Conservation (phyloP, 169 alveolate genomes). For the Plasmodium billcollinsi region DNA sequence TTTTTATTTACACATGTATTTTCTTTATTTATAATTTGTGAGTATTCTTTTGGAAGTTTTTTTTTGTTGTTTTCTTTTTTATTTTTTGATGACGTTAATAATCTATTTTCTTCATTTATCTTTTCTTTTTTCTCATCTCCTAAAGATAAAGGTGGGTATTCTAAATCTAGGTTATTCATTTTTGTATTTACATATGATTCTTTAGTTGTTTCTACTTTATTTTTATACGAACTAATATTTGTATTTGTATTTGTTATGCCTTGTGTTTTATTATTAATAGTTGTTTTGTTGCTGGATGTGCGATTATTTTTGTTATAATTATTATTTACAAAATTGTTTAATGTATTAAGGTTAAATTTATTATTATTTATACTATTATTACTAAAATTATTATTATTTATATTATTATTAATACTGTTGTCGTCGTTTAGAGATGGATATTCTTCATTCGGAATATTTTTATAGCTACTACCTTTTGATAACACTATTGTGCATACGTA, state of each 20-base stretch:
- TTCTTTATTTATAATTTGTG: not conserved
- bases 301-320: too few species aligned
- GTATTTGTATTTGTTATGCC: not conserved
- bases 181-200: slow-evolving; percentile 1
- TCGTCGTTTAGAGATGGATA: slow-evolving; percentile 21
- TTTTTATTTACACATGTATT: not conserved
- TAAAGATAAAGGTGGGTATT: slow-evolving; percentile 47
- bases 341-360: not conserved
- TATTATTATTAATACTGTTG: not conserved
- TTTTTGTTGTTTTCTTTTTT: slow-evolving; percentile 7
- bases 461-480: not conserved
- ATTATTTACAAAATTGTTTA: not conserved
- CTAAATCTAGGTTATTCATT: slow-evolving; percentile 6
- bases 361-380: not conserved
- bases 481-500: slow-evolving; percentile 23
- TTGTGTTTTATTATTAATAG: not conserved
- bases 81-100: not conserved
- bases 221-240: slow-evolving; percentile 34
- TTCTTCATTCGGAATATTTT: slow-evolving; percentile 16
- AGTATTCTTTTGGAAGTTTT: not conserved
- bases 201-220: slow-evolving; percentile 45
- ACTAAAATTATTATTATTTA: not conserved
- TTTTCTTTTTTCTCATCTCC: slow-evolving; percentile 27
- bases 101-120: not conserved
- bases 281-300: not conserved